These are phyloP conservation scores for Russula emetica DNA, from an alignment of 768 basidiomycete genomes.

Conservation along the genomic window DNA sequence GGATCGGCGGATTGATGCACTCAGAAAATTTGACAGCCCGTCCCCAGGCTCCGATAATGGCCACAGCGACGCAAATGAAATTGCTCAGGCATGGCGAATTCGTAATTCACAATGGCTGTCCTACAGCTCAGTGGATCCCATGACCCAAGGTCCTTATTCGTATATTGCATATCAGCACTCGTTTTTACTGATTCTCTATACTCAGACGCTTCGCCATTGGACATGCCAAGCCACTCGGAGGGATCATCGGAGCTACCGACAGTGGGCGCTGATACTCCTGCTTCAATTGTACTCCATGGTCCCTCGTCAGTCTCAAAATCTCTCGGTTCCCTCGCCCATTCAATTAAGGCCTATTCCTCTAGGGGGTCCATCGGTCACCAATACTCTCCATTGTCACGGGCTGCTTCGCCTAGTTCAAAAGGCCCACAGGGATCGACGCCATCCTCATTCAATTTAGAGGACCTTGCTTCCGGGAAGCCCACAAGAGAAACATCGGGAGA, in stretches of 20 bases:
- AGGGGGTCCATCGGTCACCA: neutral
- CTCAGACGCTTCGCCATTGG: neutral
- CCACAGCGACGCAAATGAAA: conserved; percentile 19
- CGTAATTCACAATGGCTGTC: conserved; percentile 3
- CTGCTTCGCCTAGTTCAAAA: neutral
- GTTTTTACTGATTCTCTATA: neutral
- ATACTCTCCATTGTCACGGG: neutral
- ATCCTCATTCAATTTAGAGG: neutral
- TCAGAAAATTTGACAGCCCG: neutral
- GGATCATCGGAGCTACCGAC: neutral
- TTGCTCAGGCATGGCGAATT: conserved; percentile 19
- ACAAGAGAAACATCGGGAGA: neutral
- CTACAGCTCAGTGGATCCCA: neutral
- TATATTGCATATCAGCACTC: neutral
- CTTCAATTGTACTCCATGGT: neutral
- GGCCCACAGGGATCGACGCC: neutral
- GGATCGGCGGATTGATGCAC: conserved; percentile 18
- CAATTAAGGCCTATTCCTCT: neutral
- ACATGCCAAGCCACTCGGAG: neutral
- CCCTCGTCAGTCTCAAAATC: neutral
- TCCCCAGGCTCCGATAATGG: neutral
- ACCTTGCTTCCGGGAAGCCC: neutral
- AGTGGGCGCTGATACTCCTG: conserved; percentile 1
- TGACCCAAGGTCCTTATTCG: conserved; percentile 11
- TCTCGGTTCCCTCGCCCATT: neutral